phyloP scores from a whole-genome alignment of 306 rosid genomes.

The Cucumis hystrix region DNA sequence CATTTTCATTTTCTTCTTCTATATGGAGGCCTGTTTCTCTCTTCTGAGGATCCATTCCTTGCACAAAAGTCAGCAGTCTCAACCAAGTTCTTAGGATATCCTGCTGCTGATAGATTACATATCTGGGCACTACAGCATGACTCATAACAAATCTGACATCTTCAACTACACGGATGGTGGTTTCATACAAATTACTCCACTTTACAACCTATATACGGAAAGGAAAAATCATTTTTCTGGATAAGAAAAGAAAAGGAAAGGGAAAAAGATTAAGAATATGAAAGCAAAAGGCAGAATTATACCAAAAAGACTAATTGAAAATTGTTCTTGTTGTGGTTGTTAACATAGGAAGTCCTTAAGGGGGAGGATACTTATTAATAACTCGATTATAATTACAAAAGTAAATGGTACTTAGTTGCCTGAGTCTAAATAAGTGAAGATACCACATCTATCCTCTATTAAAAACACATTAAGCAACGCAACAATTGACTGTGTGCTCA shows the following conservation, averaged over 20 bases:
- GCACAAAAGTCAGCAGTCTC: conserved; percentile 70
- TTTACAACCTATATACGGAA: conserved; percentile 41
- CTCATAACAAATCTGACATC: conserved; percentile 96
- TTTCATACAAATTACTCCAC: conserved; percentile 52
- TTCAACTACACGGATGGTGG: conserved; percentile 73
- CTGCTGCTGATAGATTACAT: conserved; percentile 58
- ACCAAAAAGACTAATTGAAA: background rate
- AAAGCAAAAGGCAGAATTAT: background rate
- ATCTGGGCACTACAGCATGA: conserved; percentile 61
- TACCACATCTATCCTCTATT: background rate
- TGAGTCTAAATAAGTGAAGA: background rate
- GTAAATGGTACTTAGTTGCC: background rate
- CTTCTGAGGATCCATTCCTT: conserved; percentile 90
- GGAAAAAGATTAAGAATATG: background rate
- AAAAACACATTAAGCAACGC: background rate
- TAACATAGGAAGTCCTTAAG: background rate
- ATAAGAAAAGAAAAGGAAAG: background rate
- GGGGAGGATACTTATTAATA: background rate
- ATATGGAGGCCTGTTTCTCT: conserved; percentile 71
- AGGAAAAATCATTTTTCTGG: background rate
- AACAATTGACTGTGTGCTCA: background rate
- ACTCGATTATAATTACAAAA: background rate
- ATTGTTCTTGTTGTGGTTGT: background rate
- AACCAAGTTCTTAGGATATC: conserved; percentile 77
- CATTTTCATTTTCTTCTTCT: conserved; percentile 80